Conservation (phyloP, 192 early-diverging fungal genomes). For the Chytriomyces sp. region DNA sequence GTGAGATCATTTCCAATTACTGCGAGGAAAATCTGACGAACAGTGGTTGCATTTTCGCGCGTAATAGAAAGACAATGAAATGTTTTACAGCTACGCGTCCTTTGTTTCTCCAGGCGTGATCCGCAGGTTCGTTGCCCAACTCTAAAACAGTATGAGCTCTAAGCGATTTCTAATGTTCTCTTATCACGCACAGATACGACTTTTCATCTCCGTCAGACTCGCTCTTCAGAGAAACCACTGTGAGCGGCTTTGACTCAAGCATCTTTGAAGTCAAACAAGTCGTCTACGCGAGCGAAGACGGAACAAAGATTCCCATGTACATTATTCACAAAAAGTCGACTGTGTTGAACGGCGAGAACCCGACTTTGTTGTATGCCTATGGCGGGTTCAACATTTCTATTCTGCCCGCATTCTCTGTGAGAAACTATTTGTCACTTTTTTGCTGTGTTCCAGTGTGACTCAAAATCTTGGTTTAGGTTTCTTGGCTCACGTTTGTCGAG, state of each 20-base stretch:
- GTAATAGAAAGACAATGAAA: constrained; percentile 44
- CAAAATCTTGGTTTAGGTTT: neutral
- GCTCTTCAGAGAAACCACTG: constrained; percentile 49
- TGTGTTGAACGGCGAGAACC: constrained; percentile 60
- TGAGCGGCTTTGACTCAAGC: constrained; percentile 49
- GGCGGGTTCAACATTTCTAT: constrained; percentile 68
- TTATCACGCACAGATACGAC: constrained; percentile 29
- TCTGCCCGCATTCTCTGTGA: constrained; percentile 38
- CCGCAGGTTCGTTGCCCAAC: constrained; percentile 46
- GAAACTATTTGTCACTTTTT: neutral
- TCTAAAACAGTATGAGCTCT: too few species aligned
- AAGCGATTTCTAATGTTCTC: too few species aligned
- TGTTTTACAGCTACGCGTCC: constrained; percentile 62
- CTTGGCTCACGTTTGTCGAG: constrained; percentile 51
- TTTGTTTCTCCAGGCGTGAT: constrained; percentile 66
- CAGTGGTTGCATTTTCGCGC: too few species aligned
- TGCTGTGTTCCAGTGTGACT: neutral
- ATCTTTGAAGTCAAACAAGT: constrained; percentile 66
- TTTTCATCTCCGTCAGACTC: constrained; percentile 48
- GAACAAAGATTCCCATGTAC: constrained; percentile 72
- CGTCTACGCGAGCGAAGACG: constrained; percentile 70
- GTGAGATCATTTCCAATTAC: neutral
- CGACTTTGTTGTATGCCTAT: constrained; percentile 70
- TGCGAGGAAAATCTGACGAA: neutral
- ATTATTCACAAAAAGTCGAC: constrained; percentile 59